Base-by-base conservation (phyloP, 352 stramenopile species). In the Phytophthora gonapodyides region DNA sequence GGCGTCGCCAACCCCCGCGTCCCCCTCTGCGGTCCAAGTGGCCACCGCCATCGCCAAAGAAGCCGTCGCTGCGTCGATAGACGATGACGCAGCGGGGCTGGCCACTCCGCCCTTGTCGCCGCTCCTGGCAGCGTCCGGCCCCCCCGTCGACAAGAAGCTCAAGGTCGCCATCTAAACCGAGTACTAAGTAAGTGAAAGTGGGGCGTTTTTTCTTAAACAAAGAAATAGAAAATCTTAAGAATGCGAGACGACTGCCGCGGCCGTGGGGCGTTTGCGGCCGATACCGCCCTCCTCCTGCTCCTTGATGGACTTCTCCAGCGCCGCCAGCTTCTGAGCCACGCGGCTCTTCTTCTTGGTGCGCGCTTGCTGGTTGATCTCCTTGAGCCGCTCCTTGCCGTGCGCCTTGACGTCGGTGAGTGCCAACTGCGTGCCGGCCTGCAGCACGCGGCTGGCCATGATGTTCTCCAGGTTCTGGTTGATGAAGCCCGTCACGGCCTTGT, bases 401-500 rank as follows among this genome's bases (percentile, higher is more conserved):
- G 73, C 65, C 63, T 88, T 87, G 60, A 95, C 71, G 62, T 95
- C 86, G 5, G 27, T 50, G 34, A 93, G 63, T 33, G 75, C 54
- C 53, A 95, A 61, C 58, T 77, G 65, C 47, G 80, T 80, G 38
- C 86, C 86, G 1, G 77, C 59, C 58, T 93, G 86, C 52, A 93
- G 61, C 67, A 95, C 86, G 52, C 86, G 86, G 38, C 75, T 89
- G 35, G 86, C 86, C 84, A 95, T 93, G 45, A 92, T 85, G 57
- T 95, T 84, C 58, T 95, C 86, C 46, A 95, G 84, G 71, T 95
- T 95, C 69, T 84, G 79, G 72, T 95, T 91, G 64, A 95, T 95
- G 47, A 93, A 80, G 30, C 79, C 73, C 45, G 86, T 95, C 24
- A 93, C 78, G 3, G 83, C 81, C 60, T 89, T 89, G 64, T 70